Evolutionary conservation across 75 land plant genomes (phyloP).

Genomic region (Picea glauca): DNA sequence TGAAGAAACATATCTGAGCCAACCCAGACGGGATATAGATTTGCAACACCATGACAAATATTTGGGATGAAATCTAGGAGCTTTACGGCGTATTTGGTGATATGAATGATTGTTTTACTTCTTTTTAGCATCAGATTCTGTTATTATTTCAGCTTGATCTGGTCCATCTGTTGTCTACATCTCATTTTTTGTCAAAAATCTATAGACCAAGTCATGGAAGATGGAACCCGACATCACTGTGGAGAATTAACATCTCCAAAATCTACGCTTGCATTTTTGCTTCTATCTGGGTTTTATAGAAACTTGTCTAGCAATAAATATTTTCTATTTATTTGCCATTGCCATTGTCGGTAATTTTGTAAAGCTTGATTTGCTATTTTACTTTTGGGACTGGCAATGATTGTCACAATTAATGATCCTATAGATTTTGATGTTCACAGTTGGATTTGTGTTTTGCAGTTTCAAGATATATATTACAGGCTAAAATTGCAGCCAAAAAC

Average conservation of each 20-base stretch:
- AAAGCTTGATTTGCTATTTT: too few relatives aligned
- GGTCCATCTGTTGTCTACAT: background rate
- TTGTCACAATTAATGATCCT: too few relatives aligned
- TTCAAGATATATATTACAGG: slow-evolving; percentile 7
- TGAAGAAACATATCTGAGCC: background rate
- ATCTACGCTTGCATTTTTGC: too few relatives aligned
- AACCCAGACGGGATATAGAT: background rate
- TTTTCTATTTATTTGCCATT: too few relatives aligned
- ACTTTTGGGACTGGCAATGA: too few relatives aligned
- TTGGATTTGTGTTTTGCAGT: background rate
- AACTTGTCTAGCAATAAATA: too few relatives aligned
- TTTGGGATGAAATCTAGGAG: background rate
- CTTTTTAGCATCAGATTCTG: background rate
- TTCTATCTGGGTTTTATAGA: too few relatives aligned
- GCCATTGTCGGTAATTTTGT: too few relatives aligned
- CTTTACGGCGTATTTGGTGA: background rate
- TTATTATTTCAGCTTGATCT: background rate
- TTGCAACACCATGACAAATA: background rate
- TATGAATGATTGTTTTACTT: background rate
- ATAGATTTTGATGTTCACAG: too few relatives aligned
- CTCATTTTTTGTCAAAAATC: background rate
- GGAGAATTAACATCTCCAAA: too few relatives aligned
- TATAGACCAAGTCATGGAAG: background rate
- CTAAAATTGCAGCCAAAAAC: background rate
- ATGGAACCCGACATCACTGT: background rate